Evolutionary conservation across 331 rosid genomes (phyloP).

Genomic region (Erythrophleum ivorense): DNA sequence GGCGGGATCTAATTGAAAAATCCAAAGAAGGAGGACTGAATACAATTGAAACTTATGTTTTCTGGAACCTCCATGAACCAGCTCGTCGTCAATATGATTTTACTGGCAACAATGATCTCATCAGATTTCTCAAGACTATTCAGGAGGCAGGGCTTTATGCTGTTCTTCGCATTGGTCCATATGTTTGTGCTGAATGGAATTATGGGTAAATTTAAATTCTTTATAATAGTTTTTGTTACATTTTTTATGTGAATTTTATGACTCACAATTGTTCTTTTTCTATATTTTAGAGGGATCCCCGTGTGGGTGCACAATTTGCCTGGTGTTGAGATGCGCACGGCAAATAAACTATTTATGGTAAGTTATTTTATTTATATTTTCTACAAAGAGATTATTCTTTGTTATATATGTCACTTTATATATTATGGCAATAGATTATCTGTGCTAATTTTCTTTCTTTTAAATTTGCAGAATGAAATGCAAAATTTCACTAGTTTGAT

Average conservation of each 20-base stretch:
- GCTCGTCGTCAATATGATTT: conserved; percentile 56
- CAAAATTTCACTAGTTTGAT: conserved; percentile 62
- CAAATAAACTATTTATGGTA: conserved; percentile 55
- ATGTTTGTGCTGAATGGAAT: conserved; percentile 67
- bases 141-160: conserved; percentile 57
- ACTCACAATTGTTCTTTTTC: background rate
- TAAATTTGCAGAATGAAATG: conserved; percentile 52
- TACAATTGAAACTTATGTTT: conserved; percentile 63
- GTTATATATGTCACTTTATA: too few relatives aligned
- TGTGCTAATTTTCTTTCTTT: too few relatives aligned
- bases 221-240: background rate
- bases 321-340: conserved; percentile 46
- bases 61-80: conserved; percentile 65
- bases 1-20: conserved; percentile 59
- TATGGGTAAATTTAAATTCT: conserved; percentile 44
- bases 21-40: conserved; percentile 66
- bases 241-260: background rate
- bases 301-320: conserved; percentile 65
- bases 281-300: conserved; percentile 49
- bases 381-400: too few relatives aligned
- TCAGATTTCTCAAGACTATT: conserved; percentile 53
- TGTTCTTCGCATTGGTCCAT: conserved; percentile 71
- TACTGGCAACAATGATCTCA: conserved; percentile 45
- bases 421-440: too few relatives aligned
- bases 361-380: background rate